Evolutionary conservation across 805 yeast species (phyloP), one percentile per base, ranked within the genome.

Genomic region (Maudiozyma barnettii): DNA sequence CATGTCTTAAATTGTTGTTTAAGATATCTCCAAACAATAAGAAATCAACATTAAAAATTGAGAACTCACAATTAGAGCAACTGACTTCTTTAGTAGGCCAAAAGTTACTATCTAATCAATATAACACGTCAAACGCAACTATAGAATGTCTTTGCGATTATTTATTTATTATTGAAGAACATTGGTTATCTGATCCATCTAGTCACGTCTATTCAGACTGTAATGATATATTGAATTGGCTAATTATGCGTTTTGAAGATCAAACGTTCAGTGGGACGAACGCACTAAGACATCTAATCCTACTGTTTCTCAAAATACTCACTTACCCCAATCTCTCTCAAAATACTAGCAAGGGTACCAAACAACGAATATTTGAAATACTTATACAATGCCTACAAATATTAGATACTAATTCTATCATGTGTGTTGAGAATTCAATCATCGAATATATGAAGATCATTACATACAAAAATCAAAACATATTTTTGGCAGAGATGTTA

Each of bases 211-310:
- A 58, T 18, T 66, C 66, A 3, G 82, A 78, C 43, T 70, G 72
- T 40, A 56, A 55, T 35, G 84, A 79, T 52, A 69, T 81, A 18
- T 64, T 70, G 37, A 58, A 64, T 1, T 81, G 78, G 72, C 50
- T 78, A 8, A 38, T 67, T 2, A 54, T 61, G 16, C 63, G 79
- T 43, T 69, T 70, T 4, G 62, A 65, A 1, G 75, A 70, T 30
- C 55, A 60, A 2, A 59, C 75, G 43, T 60, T 79, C 13, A 54
- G 65, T 44, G 73, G 78, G 0, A 70, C 66, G 20, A 19, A 21
- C 1, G 65, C 76, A 1, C 52, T 57, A 3, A 21, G 55, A 1
- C 63, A 60, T 20, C 61, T 73, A 19, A 56, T 71, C 3, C 54
- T 53, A 13, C 57, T 77, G 3, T 49, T 70, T 6, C 47, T 73